Percentiles rank a stretch among this genome's conserved stretches.
Evolutionary conservation across 768 basidiomycete genomes (phyloP).

Genomic region (Obba rivulosa): DNA sequence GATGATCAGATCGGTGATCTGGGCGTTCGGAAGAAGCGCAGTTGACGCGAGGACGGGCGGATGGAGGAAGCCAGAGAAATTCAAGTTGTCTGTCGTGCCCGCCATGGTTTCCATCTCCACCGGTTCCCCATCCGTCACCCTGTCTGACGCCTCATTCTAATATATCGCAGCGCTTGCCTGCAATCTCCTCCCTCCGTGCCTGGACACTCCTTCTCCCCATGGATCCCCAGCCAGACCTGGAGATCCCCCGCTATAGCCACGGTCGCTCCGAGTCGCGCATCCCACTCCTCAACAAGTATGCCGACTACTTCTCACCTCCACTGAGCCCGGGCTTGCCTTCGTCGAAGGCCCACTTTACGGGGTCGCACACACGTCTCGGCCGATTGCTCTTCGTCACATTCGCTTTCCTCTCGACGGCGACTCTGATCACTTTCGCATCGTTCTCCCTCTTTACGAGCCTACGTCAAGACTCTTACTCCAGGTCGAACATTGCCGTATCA

Average conservation of each 20-base stretch:
- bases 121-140: too few species aligned
- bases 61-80: too few species aligned
- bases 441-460: background rate
- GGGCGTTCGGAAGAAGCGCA: too few species aligned
- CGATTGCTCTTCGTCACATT: conserved; percentile 22
- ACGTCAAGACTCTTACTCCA: background rate
- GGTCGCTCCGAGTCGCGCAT: conserved; percentile 17
- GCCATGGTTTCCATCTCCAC: too few species aligned
- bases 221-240: conserved; percentile 3
- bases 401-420: conserved; percentile 23
- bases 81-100: too few species aligned
- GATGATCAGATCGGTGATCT: too few species aligned
- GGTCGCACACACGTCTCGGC: background rate
- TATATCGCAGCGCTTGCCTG: background rate
- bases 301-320: conserved; percentile 10
- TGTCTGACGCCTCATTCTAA: too few species aligned
- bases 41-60: too few species aligned
- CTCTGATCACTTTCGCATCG: conserved; percentile 20
- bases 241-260: background rate
- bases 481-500: background rate
- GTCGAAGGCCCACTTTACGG: too few species aligned
- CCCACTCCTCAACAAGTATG: conserved; percentile 22
- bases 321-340: background rate
- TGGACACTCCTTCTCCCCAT: conserved; percentile 2
- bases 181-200: background rate